Percentiles rank a stretch among this genome's conserved stretches.
phyloP scores from a whole-genome alignment of 306 rosid genomes.

The Medicago lupulina region DNA sequence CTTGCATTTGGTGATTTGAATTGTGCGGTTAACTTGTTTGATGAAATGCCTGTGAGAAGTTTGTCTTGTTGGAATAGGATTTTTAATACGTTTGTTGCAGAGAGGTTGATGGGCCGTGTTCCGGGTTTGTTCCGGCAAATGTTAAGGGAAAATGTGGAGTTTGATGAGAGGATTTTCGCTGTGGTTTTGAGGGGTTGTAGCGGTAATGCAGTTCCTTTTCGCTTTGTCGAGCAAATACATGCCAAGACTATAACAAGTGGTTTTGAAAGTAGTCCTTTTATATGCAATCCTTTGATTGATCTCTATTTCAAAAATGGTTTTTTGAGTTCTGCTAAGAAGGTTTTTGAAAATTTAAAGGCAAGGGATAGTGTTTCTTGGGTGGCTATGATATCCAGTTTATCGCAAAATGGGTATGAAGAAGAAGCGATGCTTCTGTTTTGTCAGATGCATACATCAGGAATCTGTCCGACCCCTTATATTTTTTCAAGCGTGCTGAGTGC shows the following conservation, averaged over 20 bases:
- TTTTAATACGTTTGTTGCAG: constrained; percentile 49
- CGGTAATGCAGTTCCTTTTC: constrained; percentile 51
- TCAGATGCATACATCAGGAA: constrained; percentile 68
- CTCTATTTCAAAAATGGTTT: constrained; percentile 65
- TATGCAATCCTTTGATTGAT: constrained; percentile 77
- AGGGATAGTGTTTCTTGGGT: constrained; percentile 88
- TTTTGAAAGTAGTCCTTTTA: constrained; percentile 54
- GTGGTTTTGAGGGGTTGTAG: constrained; percentile 73
- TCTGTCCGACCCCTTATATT: constrained; percentile 74
- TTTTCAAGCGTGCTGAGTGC: constrained; percentile 85
- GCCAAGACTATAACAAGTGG: constrained; percentile 66
- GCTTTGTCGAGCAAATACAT: constrained; percentile 69
- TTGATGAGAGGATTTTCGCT: constrained; percentile 60
- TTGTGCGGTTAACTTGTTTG: constrained; percentile 60
- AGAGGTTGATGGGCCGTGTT: constrained; percentile 46
- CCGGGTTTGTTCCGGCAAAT: constrained; percentile 56
- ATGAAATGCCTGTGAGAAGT: constrained; percentile 56
- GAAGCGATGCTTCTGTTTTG: constrained; percentile 73
- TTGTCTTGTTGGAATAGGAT: constrained; percentile 71
- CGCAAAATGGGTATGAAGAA: constrained; percentile 68
- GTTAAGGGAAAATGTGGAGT: constrained; percentile 54
- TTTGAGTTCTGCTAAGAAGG: constrained; percentile 67
- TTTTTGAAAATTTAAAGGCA: constrained; percentile 53
- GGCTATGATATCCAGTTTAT: constrained; percentile 87
- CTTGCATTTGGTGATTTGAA: constrained; percentile 53